Percentiles rank a stretch among this genome's conserved stretches.
Conservation (phyloP, 108 stramenopile genomes). For the Skeletonema tropicum region DNA sequence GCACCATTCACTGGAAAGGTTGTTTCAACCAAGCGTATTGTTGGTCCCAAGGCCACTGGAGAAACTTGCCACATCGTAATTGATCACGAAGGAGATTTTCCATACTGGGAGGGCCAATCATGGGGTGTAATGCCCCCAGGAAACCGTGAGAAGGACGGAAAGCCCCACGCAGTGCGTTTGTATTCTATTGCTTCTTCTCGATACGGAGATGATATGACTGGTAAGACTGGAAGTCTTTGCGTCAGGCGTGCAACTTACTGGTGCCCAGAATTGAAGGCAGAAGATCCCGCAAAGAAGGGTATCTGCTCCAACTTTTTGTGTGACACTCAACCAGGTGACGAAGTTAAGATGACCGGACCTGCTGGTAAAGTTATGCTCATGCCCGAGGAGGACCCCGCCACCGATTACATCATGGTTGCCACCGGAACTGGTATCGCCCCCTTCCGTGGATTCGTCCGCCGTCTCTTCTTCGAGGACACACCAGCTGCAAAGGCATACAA, state of each 20-base stretch:
- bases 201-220: conserved; percentile 98
- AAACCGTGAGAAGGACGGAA: conserved; percentile 92
- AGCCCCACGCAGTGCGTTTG: conserved; percentile 95
- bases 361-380: conserved; percentile 98
- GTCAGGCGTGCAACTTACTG: conserved; percentile 96
- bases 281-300: conserved; percentile 98
- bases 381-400: conserved; percentile 93
- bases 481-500: conserved; percentile 90
- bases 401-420: conserved; percentile 98
- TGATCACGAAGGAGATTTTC: conserved; percentile 81
- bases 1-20: conserved; percentile 78
- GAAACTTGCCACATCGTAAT: conserved; percentile 85
- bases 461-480: conserved; percentile 94
- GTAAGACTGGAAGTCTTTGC: conserved; percentile 94
- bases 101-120: conserved; percentile 90
- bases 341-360: conserved; percentile 92
- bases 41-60: conserved; percentile 81
- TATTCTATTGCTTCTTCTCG: conserved; percentile 98
- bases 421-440: conserved; percentile 98
- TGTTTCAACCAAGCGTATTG: conserved; percentile 80
- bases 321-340: conserved; percentile 88
- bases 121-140: conserved; percentile 96
- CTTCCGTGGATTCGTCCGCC: conserved; percentile 96
- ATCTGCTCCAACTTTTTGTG: conserved; percentile 98
- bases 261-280: conserved; percentile 93